phyloP scores from a whole-genome alignment of 331 rosid species.

The Acacia concinna region DNA sequence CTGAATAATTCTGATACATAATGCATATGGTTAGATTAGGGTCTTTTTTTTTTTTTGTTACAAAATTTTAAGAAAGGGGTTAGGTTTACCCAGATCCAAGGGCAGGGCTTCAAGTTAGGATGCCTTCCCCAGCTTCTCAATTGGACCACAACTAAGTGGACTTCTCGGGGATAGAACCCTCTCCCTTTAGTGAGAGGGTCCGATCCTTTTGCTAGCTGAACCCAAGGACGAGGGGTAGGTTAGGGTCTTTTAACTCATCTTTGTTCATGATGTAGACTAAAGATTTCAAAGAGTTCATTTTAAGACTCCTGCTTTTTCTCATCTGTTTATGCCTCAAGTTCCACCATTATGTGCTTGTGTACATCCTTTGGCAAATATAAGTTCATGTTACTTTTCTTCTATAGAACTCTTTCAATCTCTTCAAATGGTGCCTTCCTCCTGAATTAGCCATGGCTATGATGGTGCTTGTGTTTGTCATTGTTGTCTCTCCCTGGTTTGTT shows the following conservation, averaged over 20 bases:
- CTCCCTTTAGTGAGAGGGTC: too few species aligned
- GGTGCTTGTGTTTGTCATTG: background rate
- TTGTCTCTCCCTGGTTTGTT: conserved; percentile 8
- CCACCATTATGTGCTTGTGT: conserved; percentile 14
- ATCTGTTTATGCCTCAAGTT: background rate
- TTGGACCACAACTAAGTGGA: too few species aligned
- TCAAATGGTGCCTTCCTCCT: background rate
- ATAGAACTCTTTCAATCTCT: background rate
- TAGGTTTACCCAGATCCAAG: too few species aligned
- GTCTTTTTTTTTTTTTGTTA: too few species aligned
- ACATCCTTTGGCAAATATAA: background rate
- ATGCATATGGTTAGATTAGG: background rate
- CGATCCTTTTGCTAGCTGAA: too few species aligned
- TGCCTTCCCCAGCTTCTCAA: too few species aligned
- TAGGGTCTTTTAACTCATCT: background rate
- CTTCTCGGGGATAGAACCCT: too few species aligned
- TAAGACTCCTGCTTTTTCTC: background rate
- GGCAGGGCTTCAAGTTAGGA: too few species aligned
- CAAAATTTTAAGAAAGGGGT: too few species aligned
- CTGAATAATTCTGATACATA: background rate
- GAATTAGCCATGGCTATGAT: conserved; percentile 5
- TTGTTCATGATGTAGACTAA: background rate
- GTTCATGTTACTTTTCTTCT: conserved; percentile 15
- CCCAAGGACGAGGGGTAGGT: too few species aligned
- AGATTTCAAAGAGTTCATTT: background rate